Evolutionary conservation across 23 red algal species (phyloP).

Genomic region (Gracilaria domingensis): DNA sequence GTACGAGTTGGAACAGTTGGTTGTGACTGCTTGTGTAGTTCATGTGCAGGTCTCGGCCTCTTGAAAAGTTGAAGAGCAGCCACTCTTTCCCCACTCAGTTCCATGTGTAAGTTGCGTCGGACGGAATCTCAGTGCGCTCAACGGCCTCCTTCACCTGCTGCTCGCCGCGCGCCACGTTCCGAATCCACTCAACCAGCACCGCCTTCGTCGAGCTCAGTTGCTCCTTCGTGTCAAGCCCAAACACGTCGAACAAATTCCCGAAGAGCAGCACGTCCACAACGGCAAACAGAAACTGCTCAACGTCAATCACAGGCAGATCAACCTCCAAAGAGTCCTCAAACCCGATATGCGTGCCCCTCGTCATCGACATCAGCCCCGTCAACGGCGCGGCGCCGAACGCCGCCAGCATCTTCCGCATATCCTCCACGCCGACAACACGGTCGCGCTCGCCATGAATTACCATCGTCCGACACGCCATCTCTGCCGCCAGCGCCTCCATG

Average conservation of each 20-base stretch:
- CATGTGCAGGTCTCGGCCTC: too few relatives aligned
- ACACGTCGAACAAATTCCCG: background rate
- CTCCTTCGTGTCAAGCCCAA: background rate
- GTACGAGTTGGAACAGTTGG: too few relatives aligned
- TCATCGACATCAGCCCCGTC: background rate
- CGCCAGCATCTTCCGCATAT: background rate
- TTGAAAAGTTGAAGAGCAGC: too few relatives aligned
- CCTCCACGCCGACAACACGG: background rate
- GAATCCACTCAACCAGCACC: background rate
- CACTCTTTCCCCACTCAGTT: too few relatives aligned
- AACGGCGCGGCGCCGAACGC: background rate
- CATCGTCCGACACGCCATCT: background rate
- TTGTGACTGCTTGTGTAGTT: too few relatives aligned
- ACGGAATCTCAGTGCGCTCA: background rate
- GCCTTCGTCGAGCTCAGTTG: background rate
- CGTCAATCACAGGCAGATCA: background rate
- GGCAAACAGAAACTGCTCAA: background rate
- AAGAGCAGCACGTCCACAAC: background rate
- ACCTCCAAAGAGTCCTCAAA: constrained; percentile 28
- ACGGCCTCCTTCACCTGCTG: background rate
- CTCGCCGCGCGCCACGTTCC: background rate
- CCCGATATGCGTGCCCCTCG: background rate
- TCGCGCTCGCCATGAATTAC: background rate
- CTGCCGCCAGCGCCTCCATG: background rate
- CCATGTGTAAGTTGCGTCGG: background rate